Conservation (phyloP, 108 stramenopile genomes). For the Nitzschia palea region DNA sequence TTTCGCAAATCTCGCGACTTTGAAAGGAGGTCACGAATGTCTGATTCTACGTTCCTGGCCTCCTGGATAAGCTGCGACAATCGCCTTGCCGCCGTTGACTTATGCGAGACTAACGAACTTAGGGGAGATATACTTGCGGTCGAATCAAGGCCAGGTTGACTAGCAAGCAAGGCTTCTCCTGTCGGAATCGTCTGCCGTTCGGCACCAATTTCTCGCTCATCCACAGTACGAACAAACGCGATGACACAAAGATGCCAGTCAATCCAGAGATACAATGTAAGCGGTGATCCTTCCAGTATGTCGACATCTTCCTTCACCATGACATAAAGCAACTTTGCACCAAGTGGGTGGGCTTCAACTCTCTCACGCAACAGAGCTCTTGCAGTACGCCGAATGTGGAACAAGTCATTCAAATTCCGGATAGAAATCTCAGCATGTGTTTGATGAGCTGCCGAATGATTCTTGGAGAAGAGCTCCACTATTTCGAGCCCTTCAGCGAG, state of each 20-base stretch:
- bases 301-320: constrained; percentile 11
- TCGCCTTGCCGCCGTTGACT: neutral
- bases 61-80: constrained; percentile 37
- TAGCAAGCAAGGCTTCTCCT: neutral
- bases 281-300: constrained; percentile 29
- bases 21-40: constrained; percentile 25
- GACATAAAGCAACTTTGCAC: constrained; percentile 5
- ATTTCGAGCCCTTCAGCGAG: constrained; percentile 30
- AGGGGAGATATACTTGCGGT: neutral
- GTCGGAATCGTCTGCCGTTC: neutral
- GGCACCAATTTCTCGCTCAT: neutral
- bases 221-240: constrained; percentile 13
- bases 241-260: constrained; percentile 32
- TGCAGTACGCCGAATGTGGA: constrained; percentile 15
- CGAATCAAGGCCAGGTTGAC: constrained; percentile 17
- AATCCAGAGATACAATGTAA: constrained; percentile 21
- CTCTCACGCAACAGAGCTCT: constrained; percentile 20
- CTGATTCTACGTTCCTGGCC: constrained; percentile 38
- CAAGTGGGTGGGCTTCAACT: constrained; percentile 15
- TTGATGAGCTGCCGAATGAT: neutral
- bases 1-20: constrained; percentile 41
- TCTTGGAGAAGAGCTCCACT: constrained; percentile 9
- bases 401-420: constrained; percentile 1
- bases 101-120: neutral
- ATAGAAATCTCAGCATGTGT: neutral